Percentiles rank a stretch among this genome's conserved stretches.
Conservation (phyloP, 345 rosid genomes). For the Angophora floribunda region DNA sequence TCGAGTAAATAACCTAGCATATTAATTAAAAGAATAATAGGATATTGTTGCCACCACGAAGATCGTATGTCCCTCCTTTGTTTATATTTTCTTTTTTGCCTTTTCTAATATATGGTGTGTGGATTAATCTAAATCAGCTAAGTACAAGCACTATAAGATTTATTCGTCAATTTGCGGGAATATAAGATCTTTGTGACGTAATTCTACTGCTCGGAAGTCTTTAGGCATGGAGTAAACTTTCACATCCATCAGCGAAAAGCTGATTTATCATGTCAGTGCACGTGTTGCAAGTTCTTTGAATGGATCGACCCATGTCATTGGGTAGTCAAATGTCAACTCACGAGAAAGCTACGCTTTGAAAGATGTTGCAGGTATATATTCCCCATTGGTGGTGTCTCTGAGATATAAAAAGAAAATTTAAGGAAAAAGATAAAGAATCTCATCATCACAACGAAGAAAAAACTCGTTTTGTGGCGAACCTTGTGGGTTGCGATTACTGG, state of each 20-base stretch:
- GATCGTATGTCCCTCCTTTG: not conserved
- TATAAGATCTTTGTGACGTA: not conserved
- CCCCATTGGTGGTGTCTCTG: slow-evolving; percentile 45
- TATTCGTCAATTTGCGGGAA: not conserved
- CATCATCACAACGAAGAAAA: slow-evolving; percentile 55
- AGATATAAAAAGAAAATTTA: slow-evolving; percentile 5
- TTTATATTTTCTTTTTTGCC: not conserved
- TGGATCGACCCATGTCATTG: not conserved
- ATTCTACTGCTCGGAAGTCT: not conserved
- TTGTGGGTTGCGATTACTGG: slow-evolving; percentile 38
- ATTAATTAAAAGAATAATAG: not conserved
- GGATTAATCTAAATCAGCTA: not conserved
- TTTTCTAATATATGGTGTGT: not conserved
- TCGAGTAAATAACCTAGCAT: not conserved
- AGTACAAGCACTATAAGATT: not conserved
- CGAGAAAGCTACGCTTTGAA: not conserved
- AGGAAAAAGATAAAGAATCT: slow-evolving; percentile 34
- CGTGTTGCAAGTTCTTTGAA: slow-evolving; percentile 22
- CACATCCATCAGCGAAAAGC: not conserved
- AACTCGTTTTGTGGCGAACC: slow-evolving; percentile 71
- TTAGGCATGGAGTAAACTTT: not conserved
- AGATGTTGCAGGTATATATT: slow-evolving; percentile 27
- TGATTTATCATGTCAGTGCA: not conserved
- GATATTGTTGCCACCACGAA: not conserved
- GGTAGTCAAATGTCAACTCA: slow-evolving; percentile 14